Base-by-base conservation (phyloP, 2,329 filamentous ascomycete species). In the Fusarium mexicanum region DNA sequence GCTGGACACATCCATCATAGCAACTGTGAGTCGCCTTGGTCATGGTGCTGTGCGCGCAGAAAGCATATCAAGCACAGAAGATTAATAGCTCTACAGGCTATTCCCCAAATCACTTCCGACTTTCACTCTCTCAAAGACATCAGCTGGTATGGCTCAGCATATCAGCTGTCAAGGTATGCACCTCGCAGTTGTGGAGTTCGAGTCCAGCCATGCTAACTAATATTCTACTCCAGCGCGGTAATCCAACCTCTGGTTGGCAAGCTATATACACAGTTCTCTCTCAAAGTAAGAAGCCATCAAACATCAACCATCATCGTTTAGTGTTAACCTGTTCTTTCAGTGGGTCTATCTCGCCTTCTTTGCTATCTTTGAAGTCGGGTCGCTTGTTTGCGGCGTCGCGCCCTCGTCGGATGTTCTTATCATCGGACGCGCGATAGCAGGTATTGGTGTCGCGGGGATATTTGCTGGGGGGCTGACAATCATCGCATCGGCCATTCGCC, bases 281-380 rank as follows among this genome's bases (percentile, higher is more conserved):
- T 41, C 13, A 41, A 41, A 41, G 40, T 41, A 41, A 16, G 22
- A 10, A 41, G 40, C 40, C 13, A 2, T 9, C 40, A n/a, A 10
- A 16, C 6, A n/a, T n/a, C 22, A 41, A n/a, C 22, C 22, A 41
- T 41, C 40, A 2, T 0, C 1, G 1, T 22, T n/a, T 4, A 16
- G 13, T 16, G 22, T n/a, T n/a, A 22, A 41, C 8, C 3, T 41
- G 13, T 41, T n/a, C 13, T n/a, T n/a, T 0, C 6, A 41, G 22
- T 41, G 40, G 40, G 22, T 41, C 13, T 41, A 41, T 1, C 22
- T 41, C 0, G 13, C 40, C 22, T 41, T 41, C 22, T 41, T 41
- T 41, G 40, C 22, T n/a, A 16, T 41, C 22, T 41, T 41, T n/a
- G 40, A 41, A n/a, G 22, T 41, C 13, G 40, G 40, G 13, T 41